These are phyloP conservation scores for Sugiyamaella valdiviana DNA, from an alignment of 805 yeast species.

Conservation along the genomic window DNA sequence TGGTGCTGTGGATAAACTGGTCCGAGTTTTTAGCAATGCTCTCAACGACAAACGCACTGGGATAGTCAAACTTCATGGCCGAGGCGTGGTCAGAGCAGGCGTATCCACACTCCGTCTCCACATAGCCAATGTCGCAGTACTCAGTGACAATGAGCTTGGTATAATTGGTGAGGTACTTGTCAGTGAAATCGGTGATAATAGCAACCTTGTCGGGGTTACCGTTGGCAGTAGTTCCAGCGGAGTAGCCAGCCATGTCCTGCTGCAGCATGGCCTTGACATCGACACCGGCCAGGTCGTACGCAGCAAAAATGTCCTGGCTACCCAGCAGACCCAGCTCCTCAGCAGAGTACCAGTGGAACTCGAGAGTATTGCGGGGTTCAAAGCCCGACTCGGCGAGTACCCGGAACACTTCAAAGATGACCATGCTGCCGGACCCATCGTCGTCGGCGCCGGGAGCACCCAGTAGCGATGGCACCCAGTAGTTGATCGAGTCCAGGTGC, in stretches of 20 bases:
- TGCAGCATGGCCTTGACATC: constrained; percentile 79
- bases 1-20: constrained; percentile 66
- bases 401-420: constrained; percentile 69
- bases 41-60: constrained; percentile 78
- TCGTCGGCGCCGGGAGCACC: constrained; percentile 95
- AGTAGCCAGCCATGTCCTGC: constrained; percentile 90
- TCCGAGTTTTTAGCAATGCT: constrained; percentile 57
- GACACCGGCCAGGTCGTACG: constrained; percentile 41
- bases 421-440: constrained; percentile 82
- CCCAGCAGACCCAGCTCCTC: constrained; percentile 93
- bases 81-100: constrained; percentile 93
- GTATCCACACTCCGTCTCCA: constrained; percentile 78
- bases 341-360: constrained; percentile 92
- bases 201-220: constrained; percentile 66
- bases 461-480: constrained; percentile 58
- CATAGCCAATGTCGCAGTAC: constrained; percentile 63
- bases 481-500: constrained; percentile 80
- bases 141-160: constrained; percentile 53
- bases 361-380: constrained; percentile 64
- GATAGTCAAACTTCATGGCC: constrained; percentile 76
- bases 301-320: constrained; percentile 66
- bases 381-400: constrained; percentile 43
- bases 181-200: constrained; percentile 67
- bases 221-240: constrained; percentile 43
- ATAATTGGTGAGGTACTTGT: constrained; percentile 49